These are phyloP conservation scores for Penicillium antarcticum DNA, from an alignment of 495 filamentous ascomycete genomes.

Conservation along the genomic window DNA sequence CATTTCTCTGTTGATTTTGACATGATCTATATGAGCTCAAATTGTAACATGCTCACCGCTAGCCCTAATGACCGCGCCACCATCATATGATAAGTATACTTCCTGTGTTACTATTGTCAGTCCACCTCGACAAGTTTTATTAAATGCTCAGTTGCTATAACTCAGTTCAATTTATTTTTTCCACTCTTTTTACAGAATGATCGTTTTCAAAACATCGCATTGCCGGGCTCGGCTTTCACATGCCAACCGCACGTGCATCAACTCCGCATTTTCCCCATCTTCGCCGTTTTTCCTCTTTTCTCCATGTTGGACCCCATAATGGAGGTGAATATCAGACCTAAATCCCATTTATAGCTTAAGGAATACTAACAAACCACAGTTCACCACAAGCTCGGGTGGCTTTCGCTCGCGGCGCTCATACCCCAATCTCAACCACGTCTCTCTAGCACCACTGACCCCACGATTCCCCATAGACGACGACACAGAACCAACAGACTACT, in stretches of 20 bases:
- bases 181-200: no score
- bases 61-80: background rate
- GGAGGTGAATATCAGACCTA: constrained; percentile 18
- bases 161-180: no score
- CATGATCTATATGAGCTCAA: no score
- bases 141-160: background rate
- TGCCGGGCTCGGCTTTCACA: constrained; percentile 22
- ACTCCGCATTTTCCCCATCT: constrained; percentile 25
- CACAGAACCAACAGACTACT: constrained; percentile 29
- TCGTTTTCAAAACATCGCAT: no score
- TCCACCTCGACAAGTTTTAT: background rate
- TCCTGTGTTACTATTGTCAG: background rate
- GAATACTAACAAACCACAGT: constrained; percentile 4
- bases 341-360: background rate
- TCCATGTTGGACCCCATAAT: constrained; percentile 11
- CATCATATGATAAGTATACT: background rate
- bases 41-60: no score
- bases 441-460: constrained; percentile 64
- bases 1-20: background rate
- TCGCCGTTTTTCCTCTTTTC: constrained; percentile 2
- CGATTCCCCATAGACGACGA: constrained; percentile 58
- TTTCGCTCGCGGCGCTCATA: constrained; percentile 46
- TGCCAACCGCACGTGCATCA: constrained; percentile 21
- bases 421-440: constrained; percentile 45
- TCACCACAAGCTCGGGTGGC: constrained; percentile 22